Evolutionary conservation across 2,329 filamentous ascomycete species (phyloP).

Genomic region (Massarina eburnea): DNA sequence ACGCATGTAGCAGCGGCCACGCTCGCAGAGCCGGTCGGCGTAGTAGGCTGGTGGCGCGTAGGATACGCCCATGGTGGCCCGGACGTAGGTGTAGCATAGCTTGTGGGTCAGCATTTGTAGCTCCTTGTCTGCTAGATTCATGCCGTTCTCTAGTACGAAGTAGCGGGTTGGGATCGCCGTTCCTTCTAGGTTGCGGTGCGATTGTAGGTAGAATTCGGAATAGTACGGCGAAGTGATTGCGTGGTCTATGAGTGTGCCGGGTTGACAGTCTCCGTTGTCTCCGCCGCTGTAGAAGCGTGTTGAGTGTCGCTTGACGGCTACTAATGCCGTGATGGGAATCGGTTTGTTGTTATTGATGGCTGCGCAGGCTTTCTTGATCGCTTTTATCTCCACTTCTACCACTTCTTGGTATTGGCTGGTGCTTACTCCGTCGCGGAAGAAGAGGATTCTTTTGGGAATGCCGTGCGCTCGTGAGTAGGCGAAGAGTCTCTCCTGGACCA

Average conservation of each 20-base stretch:
- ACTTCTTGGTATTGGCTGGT: too few relatives aligned
- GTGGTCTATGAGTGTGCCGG: background rate
- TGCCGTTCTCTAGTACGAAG: background rate
- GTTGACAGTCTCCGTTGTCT: background rate
- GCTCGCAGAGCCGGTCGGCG: background rate
- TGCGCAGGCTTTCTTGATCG: too few relatives aligned
- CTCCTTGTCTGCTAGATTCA: background rate
- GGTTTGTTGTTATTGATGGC: background rate
- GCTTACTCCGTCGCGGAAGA: too few relatives aligned
- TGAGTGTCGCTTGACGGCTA: background rate
- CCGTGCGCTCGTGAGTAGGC: too few relatives aligned
- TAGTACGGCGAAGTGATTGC: background rate
- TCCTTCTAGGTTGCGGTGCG: background rate
- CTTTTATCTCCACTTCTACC: too few relatives aligned
- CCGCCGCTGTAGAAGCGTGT: background rate
- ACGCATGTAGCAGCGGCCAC: background rate
- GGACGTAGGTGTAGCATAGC: background rate
- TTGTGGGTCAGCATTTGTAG: background rate
- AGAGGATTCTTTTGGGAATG: too few relatives aligned
- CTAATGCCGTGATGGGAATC: background rate
- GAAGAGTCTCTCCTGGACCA: too few relatives aligned
- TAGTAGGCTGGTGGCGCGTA: background rate
- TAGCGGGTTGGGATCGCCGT: background rate
- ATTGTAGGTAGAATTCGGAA: background rate
- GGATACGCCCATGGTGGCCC: background rate